Conservation (phyloP, 1,284 basidiomycete species). For the Lignosus rhinocerotis region DNA sequence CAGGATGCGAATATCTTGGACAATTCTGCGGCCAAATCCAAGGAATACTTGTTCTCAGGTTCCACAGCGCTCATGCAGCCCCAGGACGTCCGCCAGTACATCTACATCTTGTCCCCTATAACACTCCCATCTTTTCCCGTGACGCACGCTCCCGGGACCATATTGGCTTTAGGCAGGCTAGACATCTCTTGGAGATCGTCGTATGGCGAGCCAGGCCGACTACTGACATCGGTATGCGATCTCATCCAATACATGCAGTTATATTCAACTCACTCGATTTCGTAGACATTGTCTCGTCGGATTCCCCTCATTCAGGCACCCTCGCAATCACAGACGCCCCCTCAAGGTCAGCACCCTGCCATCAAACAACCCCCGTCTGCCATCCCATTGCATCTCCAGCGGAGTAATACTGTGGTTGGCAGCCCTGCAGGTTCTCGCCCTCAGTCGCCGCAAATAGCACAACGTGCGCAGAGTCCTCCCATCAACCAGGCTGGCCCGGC, state of each 20-base stretch:
- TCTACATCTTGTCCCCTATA: constrained; percentile 74
- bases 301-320: constrained; percentile 52
- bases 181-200: constrained; percentile 83
- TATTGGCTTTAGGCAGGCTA: constrained; percentile 76
- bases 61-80: constrained; percentile 72
- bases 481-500: constrained; percentile 36
- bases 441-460: constrained; percentile 49
- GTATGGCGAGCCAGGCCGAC: constrained; percentile 78
- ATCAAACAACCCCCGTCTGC: constrained; percentile 60
- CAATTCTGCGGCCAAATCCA: constrained; percentile 26
- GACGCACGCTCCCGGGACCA: constrained; percentile 59
- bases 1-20: constrained; percentile 50
- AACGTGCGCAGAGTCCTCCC: constrained; percentile 44
- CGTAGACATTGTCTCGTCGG: constrained; percentile 68
- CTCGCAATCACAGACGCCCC: constrained; percentile 25
- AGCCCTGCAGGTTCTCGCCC: constrained; percentile 46
- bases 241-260: background rate
- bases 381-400: constrained; percentile 71
- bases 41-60: constrained; percentile 55
- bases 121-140: constrained; percentile 48
- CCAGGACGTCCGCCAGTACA: constrained; percentile 80
- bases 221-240: constrained; percentile 68
- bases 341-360: constrained; percentile 32
- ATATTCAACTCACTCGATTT: background rate
- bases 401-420: constrained; percentile 39